These are phyloP conservation scores for Fonsecaea pedrosoi DNA, from an alignment of 2,329 filamentous ascomycete genomes.

Conservation along the genomic window DNA sequence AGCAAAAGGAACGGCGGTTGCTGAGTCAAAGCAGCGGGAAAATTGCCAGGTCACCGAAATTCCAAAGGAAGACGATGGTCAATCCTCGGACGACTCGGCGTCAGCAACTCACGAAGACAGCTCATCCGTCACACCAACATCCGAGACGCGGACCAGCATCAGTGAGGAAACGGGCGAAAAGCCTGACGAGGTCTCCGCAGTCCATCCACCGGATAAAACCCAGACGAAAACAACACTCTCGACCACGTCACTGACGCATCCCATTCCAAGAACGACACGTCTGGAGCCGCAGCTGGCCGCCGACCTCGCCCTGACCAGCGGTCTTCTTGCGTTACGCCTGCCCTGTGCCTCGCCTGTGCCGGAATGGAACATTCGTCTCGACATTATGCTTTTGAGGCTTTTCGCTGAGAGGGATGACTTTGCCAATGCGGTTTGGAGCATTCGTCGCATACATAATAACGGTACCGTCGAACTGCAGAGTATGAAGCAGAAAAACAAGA, in stretches of 20 bases:
- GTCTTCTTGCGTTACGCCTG: slow-evolving; percentile 34
- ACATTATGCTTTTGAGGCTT: slow-evolving; percentile 33
- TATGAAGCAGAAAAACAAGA: slow-evolving; percentile 28
- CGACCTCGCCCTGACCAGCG: slow-evolving; percentile 33
- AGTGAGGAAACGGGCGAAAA: slow-evolving; percentile 1
- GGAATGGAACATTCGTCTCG: slow-evolving; percentile 35
- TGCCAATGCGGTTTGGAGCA: slow-evolving; percentile 21
- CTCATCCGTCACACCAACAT: neutral
- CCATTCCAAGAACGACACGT: slow-evolving; percentile 25
- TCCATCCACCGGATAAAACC: neutral
- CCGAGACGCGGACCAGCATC: neutral
- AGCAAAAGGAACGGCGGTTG: neutral
- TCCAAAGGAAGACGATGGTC: neutral
- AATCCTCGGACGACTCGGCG: slow-evolving; percentile 3
- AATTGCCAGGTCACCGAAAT: neutral
- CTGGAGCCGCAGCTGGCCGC: slow-evolving; percentile 23
- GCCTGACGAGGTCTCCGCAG: neutral
- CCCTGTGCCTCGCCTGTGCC: slow-evolving; percentile 32
- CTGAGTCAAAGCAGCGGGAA: slow-evolving; percentile 1
- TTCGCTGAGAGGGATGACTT: slow-evolving; percentile 30
- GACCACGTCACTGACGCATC: neutral
- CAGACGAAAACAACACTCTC: neutral
- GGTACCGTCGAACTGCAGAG: slow-evolving; percentile 22
- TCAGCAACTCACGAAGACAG: slow-evolving; percentile 9
- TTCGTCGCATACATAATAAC: slow-evolving; percentile 30